Base-by-base conservation (phyloP, 208 protist species). In the Leishmania lainsoni region DNA sequence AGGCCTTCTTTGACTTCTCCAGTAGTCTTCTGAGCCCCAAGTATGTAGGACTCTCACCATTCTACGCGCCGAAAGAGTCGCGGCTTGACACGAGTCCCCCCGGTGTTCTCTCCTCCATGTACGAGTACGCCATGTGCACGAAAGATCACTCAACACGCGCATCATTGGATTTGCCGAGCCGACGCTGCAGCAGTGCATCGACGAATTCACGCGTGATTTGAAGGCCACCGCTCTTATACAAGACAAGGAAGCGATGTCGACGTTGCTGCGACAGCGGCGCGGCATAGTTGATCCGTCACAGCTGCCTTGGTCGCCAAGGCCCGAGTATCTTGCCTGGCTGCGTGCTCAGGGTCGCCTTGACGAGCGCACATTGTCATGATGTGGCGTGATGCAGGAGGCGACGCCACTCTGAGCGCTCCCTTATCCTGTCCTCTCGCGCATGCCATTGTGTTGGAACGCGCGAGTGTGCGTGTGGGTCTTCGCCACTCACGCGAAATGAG, bases 161-260 rank as follows among this genome's bases (percentile, higher is more conserved):
- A 95, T 98, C 71, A 94, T 98, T 56, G 92, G 94, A 14, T 98
- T 98, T 76, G 89, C 90, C 16, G 93, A 98, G 61, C 93, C 94
- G 29, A 92, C 94, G 35, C 82, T 98, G 61, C 80, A 91, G 74
- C 85, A 93, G 71, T 98, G 94, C 86, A 81, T 92, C n/a, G 87
- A 98, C 48, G 88, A 91, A 56, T 78, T 96, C 29, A 83, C 87
- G 26, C 73, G 91, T 9, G 78, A 87, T 51, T n/a, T 91, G 42
- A 89, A 81, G 63, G 91, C 94, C 10, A 93, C 83, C n/a, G 6
- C 61, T 1, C 14, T 86, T 35, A 79, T 93, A 8, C 89, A 87
- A 0, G 76, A 85, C 65, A 80, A 88, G 65, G 77, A 75, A 17
- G 90, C 66, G 48, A 75, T 86, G 16, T 73, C 93, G 2, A 75